Evolutionary conservation across 768 basidiomycete species (phyloP).

Genomic region (Termitomyces sp.): DNA sequence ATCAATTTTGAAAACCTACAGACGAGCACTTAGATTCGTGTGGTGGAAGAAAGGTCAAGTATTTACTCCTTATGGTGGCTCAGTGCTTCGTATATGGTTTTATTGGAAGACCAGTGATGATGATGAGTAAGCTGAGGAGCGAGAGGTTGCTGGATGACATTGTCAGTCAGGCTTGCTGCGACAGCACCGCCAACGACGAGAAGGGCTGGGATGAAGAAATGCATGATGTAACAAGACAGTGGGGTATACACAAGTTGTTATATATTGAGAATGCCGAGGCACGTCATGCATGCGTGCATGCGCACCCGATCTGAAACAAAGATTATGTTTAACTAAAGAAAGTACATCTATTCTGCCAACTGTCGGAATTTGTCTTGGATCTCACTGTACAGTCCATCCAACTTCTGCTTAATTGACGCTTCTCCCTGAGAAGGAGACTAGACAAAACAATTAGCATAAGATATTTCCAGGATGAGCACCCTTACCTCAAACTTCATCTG

Average conservation of each 20-base stretch:
- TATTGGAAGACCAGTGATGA: constrained; percentile 1
- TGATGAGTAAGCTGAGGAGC: background rate
- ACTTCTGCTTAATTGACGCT: constrained; percentile 73
- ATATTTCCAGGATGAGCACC: background rate
- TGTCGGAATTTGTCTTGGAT: constrained; percentile 93
- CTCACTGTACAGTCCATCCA: constrained; percentile 76
- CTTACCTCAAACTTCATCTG: constrained; percentile 98
- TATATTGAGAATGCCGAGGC: background rate
- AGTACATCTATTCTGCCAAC: constrained; percentile 53
- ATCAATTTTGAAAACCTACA: constrained; percentile 18
- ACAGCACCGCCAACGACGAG: background rate
- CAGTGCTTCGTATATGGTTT: constrained; percentile 9
- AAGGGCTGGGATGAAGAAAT: background rate
- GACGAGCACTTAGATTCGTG: background rate
- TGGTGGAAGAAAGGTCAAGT: background rate
- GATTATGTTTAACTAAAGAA: constrained; percentile 1
- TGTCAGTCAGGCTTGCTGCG: background rate
- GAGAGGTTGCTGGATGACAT: background rate
- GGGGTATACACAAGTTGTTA: background rate
- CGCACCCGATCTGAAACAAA: constrained; percentile 7
- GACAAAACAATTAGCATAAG: constrained; percentile 1
- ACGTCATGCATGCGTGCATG: constrained; percentile 2
- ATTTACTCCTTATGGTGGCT: constrained; percentile 6
- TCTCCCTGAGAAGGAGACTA: constrained; percentile 91
- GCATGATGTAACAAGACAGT: background rate